Conservation (phyloP, 495 filamentous ascomycete species). For the Annulohypoxylon maeteangense region DNA sequence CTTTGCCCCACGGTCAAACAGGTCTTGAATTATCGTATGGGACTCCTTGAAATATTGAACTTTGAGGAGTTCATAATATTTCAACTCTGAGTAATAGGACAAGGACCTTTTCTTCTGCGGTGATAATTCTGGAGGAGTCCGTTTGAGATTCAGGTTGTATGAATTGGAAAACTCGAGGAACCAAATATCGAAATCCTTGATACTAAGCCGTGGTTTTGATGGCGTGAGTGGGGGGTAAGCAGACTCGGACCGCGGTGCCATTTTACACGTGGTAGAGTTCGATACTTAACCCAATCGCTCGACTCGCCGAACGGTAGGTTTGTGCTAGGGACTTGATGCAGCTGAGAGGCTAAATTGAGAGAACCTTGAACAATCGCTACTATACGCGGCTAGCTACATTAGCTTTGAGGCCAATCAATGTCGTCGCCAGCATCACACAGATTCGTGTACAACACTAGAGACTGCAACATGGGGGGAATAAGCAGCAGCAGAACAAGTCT, state of each 20-base stretch:
- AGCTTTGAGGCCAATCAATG: conserved; percentile 32
- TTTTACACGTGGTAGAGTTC: conserved; percentile 4
- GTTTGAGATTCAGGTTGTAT: conserved; percentile 42
- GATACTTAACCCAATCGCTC: conserved; percentile 12
- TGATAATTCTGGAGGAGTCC: conserved; percentile 33
- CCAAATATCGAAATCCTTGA: conserved; percentile 42
- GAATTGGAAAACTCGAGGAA: conserved; percentile 47
- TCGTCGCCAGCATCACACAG: conserved; percentile 12
- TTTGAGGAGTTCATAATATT: conserved; percentile 39
- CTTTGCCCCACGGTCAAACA: conserved; percentile 41
- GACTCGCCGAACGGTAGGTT: conserved; percentile 20
- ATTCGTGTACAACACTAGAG: conserved; percentile 12
- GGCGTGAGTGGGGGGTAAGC: conserved; percentile 23
- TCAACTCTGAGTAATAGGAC: conserved; percentile 38
- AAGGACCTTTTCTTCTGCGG: conserved; percentile 25
- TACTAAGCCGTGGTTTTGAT: conserved; percentile 5
- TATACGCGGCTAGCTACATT: conserved; percentile 12
- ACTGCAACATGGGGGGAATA: conserved; percentile 8
- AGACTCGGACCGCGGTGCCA: conserved; percentile 3
- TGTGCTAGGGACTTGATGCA: conserved; percentile 26
- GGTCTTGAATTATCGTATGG: conserved; percentile 19
- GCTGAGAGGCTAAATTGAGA: conserved; percentile 33
- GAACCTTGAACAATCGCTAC: conserved; percentile 1
- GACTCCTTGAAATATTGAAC: conserved; percentile 37
- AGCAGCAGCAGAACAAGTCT: conserved; percentile 5